Percentiles rank a stretch among this genome's conserved stretches.
Conservation (phyloP, 306 rosid genomes). For the Nissolia schottii region DNA sequence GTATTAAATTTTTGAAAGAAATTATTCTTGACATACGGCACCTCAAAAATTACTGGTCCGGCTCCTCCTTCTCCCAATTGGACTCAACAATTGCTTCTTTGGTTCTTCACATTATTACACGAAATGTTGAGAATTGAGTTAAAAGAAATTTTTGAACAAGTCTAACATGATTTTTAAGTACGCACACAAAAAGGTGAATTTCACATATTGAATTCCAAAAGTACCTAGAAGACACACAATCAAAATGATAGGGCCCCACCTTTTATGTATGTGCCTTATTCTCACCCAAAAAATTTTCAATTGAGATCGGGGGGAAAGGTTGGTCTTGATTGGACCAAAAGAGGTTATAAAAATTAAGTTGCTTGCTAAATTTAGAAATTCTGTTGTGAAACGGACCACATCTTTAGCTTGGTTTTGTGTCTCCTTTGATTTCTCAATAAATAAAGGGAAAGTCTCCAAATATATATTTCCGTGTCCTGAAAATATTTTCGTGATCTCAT, state of each 20-base stretch:
- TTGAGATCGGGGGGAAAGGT: not conserved
- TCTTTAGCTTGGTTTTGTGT: not conserved
- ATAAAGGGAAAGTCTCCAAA: not conserved
- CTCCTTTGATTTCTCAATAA: not conserved
- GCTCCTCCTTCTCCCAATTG: not conserved
- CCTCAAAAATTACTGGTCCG: too few species aligned
- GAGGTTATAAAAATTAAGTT: not conserved
- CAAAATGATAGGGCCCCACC: too few species aligned
- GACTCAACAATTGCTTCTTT: not conserved
- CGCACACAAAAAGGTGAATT: too few species aligned
- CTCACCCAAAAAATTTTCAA: too few species aligned
- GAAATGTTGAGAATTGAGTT: not conserved
- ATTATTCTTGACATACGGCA: too few species aligned
- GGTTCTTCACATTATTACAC: not conserved
- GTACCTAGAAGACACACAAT: too few species aligned
- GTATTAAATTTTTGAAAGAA: too few species aligned
- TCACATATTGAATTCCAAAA: too few species aligned
- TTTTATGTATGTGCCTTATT: too few species aligned
- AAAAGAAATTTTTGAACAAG: too few species aligned
- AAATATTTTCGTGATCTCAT: slow-evolving; percentile 15
- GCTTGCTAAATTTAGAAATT: slow-evolving; percentile 26
- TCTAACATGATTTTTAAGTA: too few species aligned
- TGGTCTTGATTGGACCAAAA: not conserved
- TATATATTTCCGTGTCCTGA: slow-evolving; percentile 11
- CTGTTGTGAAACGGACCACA: slow-evolving; percentile 9